Conservation (phyloP, 1,139 yeast genomes). For the Saccharomycopsis hybrid region DNA sequence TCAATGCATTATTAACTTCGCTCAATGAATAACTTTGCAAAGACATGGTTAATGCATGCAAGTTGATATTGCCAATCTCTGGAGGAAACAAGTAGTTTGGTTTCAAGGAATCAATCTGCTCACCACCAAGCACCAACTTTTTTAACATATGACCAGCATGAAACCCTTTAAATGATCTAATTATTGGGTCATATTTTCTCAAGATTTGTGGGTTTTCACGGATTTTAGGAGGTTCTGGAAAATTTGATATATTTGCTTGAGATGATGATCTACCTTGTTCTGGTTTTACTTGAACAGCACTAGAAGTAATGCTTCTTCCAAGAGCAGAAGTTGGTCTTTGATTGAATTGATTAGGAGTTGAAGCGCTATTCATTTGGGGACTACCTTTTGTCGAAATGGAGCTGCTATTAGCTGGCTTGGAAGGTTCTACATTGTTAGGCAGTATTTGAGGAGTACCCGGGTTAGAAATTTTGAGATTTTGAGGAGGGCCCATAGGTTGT, state of each 20-base stretch:
- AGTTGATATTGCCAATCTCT: conserved; percentile 75
- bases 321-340: not conserved
- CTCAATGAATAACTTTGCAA: conserved; percentile 51
- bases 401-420: not conserved
- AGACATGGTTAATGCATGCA: conserved; percentile 76
- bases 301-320: no score
- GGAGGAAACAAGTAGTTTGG: conserved; percentile 88
- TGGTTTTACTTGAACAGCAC: not conserved
- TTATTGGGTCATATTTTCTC: conserved; percentile 63
- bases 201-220: conserved; percentile 44
- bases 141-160: conserved; percentile 70
- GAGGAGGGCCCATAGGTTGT: conserved; percentile 19
- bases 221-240: no score
- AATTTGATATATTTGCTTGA: not conserved
- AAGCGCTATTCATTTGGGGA: not conserved
- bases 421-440: not conserved
- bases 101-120: conserved; percentile 71
- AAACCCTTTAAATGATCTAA: conserved; percentile 44
- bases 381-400: no score
- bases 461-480: conserved; percentile 17
- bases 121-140: conserved; percentile 61
- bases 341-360: no score
- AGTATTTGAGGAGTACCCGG: conserved; percentile 15
- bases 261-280: not conserved
- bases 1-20: conserved; percentile 70